These are phyloP conservation scores for Coemansia sp. DNA, from an alignment of 192 early-diverging fungal species.

Conservation along the genomic window DNA sequence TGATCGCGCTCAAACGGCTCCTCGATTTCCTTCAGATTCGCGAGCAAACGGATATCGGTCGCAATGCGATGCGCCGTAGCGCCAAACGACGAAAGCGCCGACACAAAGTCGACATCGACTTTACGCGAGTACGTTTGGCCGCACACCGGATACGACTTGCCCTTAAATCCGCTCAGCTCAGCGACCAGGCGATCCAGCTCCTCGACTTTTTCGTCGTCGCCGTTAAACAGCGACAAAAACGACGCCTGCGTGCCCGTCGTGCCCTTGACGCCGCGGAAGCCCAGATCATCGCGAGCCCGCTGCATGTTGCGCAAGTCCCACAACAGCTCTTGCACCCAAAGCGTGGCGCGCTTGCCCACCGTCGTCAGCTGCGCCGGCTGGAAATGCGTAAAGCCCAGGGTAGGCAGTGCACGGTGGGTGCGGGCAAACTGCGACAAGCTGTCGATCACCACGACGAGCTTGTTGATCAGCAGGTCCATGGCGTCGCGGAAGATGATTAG, in stretches of 20 bases:
- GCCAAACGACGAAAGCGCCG: conserved; percentile 85
- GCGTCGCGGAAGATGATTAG: conserved; percentile 95
- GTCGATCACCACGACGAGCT: conserved; percentile 81
- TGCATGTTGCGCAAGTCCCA: conserved; percentile 95
- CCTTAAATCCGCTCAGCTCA: conserved; percentile 78
- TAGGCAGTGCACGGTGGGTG: conserved; percentile 80
- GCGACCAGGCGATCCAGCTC: conserved; percentile 87
- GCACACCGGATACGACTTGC: conserved; percentile 79
- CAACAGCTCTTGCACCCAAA: conserved; percentile 96
- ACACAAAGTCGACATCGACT: conserved; percentile 90
- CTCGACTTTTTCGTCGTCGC: conserved; percentile 92
- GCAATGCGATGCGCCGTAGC: conserved; percentile 96
- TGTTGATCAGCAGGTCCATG: conserved; percentile 85
- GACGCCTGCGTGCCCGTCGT: conserved; percentile 99
- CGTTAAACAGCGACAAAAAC: conserved; percentile 92
- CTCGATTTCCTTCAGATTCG: conserved; percentile 96
- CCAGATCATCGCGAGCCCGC: conserved; percentile 82
- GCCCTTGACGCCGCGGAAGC: conserved; percentile 96
- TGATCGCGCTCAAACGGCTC: conserved; percentile 99
- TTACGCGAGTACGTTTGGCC: conserved; percentile 99
- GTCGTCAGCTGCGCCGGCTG: conserved; percentile 98
- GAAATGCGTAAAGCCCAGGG: conserved; percentile 98
- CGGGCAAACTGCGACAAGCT: conserved; percentile 76
- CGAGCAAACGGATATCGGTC: conserved; percentile 92
- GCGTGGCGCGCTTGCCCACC: conserved; percentile 92